Evolutionary conservation across 768 basidiomycete genomes (phyloP), one percentile per base, ranked within the genome.

Genomic region (Mycena haematopus): DNA sequence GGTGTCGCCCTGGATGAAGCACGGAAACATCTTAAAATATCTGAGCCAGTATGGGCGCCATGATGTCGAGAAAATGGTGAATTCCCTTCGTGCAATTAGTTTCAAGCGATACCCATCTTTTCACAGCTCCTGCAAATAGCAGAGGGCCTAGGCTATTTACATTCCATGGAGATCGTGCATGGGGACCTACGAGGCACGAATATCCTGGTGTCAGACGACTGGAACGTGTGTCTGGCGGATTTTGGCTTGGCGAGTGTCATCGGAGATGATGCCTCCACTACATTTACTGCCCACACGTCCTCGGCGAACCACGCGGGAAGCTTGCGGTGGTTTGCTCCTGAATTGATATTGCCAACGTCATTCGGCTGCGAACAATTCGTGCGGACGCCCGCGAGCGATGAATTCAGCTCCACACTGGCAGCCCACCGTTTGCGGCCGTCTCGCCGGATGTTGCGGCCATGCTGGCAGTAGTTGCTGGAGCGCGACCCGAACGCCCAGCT

Each of bases 1-100:
- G 63, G 72, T 72, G 19, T 71, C 73, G 3, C 72, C 72, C 14
- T 73, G 71, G 71, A 72, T 74, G 72, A 40, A 56, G 19, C 62
- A 71, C 47, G 71, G 73, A 4, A 72, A 68, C 22, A 58, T 73
- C 24, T n/a, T 68, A 5, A 56, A 65, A 33, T 69, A 67, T 54
- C 58, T 69, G 35, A 63, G 61, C 19, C 42, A 64, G 19, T 63
- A 68, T 42, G 69, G 69, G 6, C 56, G 53, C 6, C 47, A 52
- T 1, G 59, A 68, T 36, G 62, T 72, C 25, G 62, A 68, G 33
- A 46, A 36, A 11, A 36, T 36, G 36, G 36, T 36, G 13, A n/a
- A n/a, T n/a, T n/a, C n/a, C n/a, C n/a, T n/a, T n/a, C 9, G 36
- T 36, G 9, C 29, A 31, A 7, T 10, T 14, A 11, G 13, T 10